Conservation (phyloP, 2,329 filamentous ascomycete genomes). For the Penicillium capsulatum region DNA sequence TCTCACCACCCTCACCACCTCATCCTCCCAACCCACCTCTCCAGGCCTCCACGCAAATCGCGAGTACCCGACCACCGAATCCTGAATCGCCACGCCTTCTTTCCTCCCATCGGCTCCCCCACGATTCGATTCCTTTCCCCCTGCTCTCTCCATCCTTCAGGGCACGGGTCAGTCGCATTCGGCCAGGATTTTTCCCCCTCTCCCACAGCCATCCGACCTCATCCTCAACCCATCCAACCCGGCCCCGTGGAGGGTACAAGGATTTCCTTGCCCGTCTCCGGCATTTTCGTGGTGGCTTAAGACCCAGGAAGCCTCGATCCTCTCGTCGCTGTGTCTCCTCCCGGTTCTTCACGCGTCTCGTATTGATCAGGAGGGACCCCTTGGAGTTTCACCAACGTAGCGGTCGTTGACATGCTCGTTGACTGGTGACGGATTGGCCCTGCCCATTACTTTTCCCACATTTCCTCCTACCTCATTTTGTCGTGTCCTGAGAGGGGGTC, state of each 20-base stretch:
- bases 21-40: slow-evolving; percentile 1
- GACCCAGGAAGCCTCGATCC: background rate
- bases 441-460: slow-evolving; percentile 14
- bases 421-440: slow-evolving; percentile 18
- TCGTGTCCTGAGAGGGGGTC: slow-evolving; percentile 41
- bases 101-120: background rate
- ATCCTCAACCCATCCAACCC: slow-evolving; percentile 1
- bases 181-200: slow-evolving; percentile 12
- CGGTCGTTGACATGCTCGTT: slow-evolving; percentile 20
- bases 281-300: background rate
- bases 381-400: slow-evolving; percentile 4
- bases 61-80: slow-evolving; percentile 2
- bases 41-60: slow-evolving; percentile 11
- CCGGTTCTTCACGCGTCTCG: slow-evolving; percentile 15
- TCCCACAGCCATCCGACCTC: slow-evolving; percentile 2
- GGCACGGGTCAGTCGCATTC: slow-evolving; percentile 17
- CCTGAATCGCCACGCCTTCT: slow-evolving; percentile 13
- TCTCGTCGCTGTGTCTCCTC: background rate
- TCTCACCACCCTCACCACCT: background rate
- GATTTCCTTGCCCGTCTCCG: background rate
- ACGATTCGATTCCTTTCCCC: background rate
- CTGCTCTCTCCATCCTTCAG: slow-evolving; percentile 14
- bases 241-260: background rate
- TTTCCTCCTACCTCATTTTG: slow-evolving; percentile 20
- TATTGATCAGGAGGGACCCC: slow-evolving; percentile 7